Conservation (phyloP, 768 basidiomycete species). For the Rhodotorula taiwanensis region DNA sequence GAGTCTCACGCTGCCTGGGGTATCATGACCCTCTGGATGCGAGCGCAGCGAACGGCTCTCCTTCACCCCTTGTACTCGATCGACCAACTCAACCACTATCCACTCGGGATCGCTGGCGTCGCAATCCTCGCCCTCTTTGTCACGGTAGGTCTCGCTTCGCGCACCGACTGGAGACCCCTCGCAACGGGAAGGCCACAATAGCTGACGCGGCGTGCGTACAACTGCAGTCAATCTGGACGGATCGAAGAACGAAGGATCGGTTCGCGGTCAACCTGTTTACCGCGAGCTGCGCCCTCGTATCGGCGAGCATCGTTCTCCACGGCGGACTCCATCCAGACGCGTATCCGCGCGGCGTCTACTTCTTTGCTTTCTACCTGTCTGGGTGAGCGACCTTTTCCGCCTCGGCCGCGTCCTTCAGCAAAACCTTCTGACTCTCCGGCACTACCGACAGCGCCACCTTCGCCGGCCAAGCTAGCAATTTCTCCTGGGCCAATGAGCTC, state of each 20-base stretch:
- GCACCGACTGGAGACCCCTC: not conserved
- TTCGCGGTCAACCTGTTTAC: constrained; percentile 64
- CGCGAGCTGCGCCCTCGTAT: constrained; percentile 58
- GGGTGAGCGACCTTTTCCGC: constrained; percentile 36
- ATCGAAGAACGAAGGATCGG: constrained; percentile 47
- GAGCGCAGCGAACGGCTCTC: constrained; percentile 32
- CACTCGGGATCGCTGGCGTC: constrained; percentile 33
- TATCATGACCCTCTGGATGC: constrained; percentile 17
- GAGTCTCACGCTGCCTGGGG: constrained; percentile 6
- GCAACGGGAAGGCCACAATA: constrained; percentile 54
- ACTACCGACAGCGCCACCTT: constrained; percentile 51
- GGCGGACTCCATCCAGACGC: constrained; percentile 37
- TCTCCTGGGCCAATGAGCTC: constrained; percentile 73
- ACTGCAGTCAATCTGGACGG: constrained; percentile 55
- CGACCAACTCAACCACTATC: constrained; percentile 40
- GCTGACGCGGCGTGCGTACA: not conserved
- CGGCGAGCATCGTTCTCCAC: constrained; percentile 48
- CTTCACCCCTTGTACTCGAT: constrained; percentile 10
- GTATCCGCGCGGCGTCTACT: constrained; percentile 48
- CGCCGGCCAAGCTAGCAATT: constrained; percentile 54
- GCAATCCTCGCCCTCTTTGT: constrained; percentile 28
- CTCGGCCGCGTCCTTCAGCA: constrained; percentile 31
- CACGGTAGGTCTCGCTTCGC: constrained; percentile 42
- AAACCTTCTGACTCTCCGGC: no score
- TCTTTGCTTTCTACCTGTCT: constrained; percentile 62